Conservation (phyloP, 768 basidiomycete genomes). For the Collybia sp. region DNA sequence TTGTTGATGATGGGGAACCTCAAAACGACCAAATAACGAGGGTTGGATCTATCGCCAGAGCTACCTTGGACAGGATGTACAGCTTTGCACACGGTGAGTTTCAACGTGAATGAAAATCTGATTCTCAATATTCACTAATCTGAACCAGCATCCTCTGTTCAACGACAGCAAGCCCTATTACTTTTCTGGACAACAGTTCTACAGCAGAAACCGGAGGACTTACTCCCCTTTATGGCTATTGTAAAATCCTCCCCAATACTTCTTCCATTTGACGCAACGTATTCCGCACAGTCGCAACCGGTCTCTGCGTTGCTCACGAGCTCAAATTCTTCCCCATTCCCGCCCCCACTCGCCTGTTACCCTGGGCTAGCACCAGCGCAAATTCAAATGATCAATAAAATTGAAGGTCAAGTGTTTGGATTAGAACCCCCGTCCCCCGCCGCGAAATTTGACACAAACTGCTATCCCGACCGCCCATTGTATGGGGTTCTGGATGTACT, state of each 20-base stretch:
- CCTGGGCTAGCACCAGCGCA: slow-evolving; percentile 41
- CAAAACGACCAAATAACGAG: slow-evolving; percentile 36
- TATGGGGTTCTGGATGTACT: slow-evolving; percentile 60
- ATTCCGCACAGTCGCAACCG: slow-evolving; percentile 17
- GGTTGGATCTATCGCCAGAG: slow-evolving; percentile 30
- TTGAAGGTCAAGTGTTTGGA: slow-evolving; percentile 51
- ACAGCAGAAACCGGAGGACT: slow-evolving; percentile 35
- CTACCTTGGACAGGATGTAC: slow-evolving; percentile 54
- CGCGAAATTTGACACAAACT: slow-evolving; percentile 39
- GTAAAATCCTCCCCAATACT: slow-evolving; percentile 43
- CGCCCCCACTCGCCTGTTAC: slow-evolving; percentile 58
- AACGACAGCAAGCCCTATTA: slow-evolving; percentile 40
- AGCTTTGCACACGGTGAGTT: slow-evolving; percentile 51
- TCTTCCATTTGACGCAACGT: slow-evolving; percentile 54
- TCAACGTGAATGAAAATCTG: not conserved
- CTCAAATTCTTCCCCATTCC: slow-evolving; percentile 40
- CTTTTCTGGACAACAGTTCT: slow-evolving; percentile 55
- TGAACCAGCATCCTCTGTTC: slow-evolving; percentile 49
- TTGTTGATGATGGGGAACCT: slow-evolving; percentile 42
- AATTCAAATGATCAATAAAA: slow-evolving; percentile 33
- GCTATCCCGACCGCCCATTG: slow-evolving; percentile 54
- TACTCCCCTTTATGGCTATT: slow-evolving; percentile 41
- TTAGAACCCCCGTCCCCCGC: slow-evolving; percentile 27
- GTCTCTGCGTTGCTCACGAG: slow-evolving; percentile 36
- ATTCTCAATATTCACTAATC: slow-evolving; percentile 3